A percentile compares a stretch with the other conserved stretches of the same genome.
phyloP scores from a whole-genome alignment of 2,329 filamentous ascomycete genomes.

The Purpureocillium lavendulum region DNA sequence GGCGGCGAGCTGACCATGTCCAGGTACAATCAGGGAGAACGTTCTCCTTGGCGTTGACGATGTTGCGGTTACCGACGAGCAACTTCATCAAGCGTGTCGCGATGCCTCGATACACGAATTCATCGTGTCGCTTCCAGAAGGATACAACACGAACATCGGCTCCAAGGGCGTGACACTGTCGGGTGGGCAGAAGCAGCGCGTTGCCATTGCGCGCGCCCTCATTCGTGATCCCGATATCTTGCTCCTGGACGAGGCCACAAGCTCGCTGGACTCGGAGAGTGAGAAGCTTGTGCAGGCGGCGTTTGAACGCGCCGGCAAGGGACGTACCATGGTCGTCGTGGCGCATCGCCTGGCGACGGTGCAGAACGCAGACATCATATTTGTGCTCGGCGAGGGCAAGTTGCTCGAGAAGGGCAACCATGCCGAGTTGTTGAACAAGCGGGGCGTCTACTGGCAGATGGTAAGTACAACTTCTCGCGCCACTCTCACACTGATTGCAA shows the following conservation, averaged over 20 bases:
- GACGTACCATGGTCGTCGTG: conserved; percentile 63
- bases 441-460: conserved; percentile 50
- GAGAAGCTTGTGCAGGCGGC: conserved; percentile 57
- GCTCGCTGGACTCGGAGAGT: conserved; percentile 56
- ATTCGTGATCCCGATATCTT: conserved; percentile 57
- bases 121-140: conserved; percentile 56
- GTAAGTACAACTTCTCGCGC: conserved; percentile 23
- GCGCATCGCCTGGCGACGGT: conserved; percentile 71
- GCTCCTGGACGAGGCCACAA: conserved; percentile 67
- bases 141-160: conserved; percentile 60
- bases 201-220: conserved; percentile 62
- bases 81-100: conserved; percentile 43
- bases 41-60: conserved; percentile 56
- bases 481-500: too few relatives aligned
- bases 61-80: conserved; percentile 39
- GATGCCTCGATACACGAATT: conserved; percentile 66
- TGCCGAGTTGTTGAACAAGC: conserved; percentile 38
- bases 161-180: conserved; percentile 58
- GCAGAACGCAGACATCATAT: conserved; percentile 72
- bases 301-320: conserved; percentile 54
- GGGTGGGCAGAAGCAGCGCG: conserved; percentile 64
- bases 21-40: conserved; percentile 58
- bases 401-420: conserved; percentile 48
- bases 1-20: not conserved
- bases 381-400: conserved; percentile 61